Conservation (phyloP, 2,329 filamentous ascomycete species). For the Rhexocercosporidium sp. region DNA sequence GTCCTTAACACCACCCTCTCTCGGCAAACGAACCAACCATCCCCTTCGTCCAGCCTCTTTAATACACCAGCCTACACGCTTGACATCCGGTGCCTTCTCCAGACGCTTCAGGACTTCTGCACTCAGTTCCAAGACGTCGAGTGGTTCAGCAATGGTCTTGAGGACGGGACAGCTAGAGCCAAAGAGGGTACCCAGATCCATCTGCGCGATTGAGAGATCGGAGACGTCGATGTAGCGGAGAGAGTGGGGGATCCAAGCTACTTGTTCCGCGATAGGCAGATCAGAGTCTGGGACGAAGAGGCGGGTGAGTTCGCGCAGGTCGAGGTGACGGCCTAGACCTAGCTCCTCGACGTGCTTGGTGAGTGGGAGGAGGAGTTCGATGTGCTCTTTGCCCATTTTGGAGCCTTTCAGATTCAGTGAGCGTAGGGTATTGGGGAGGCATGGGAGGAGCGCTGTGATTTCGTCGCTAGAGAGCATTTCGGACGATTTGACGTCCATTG, state of each 20-base stretch:
- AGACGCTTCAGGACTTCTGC: constrained; percentile 72
- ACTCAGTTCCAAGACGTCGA: constrained; percentile 78
- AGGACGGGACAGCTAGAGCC: constrained; percentile 60
- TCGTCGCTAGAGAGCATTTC: constrained; percentile 72
- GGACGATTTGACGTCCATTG: constrained; percentile 73
- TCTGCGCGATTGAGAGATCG: constrained; percentile 65
- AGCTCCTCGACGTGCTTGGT: constrained; percentile 79
- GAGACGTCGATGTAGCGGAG: constrained; percentile 80
- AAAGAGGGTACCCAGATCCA: constrained; percentile 62
- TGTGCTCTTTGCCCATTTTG: constrained; percentile 68
- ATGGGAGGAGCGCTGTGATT: constrained; percentile 66
- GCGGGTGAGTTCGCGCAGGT: constrained; percentile 60
- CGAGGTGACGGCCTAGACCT: constrained; percentile 71
- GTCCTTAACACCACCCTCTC: constrained; percentile 46
- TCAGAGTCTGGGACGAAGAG: constrained; percentile 37
- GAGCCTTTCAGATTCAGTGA: constrained; percentile 80
- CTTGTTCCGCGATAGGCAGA: constrained; percentile 39
- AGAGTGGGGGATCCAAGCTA: constrained; percentile 59
- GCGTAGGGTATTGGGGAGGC: constrained; percentile 68
- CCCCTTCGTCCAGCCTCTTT: constrained; percentile 69
- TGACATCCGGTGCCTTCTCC: constrained; percentile 46
- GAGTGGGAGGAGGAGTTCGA: constrained; percentile 66
- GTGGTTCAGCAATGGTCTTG: constrained; percentile 63
- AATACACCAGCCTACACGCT: constrained; percentile 67
- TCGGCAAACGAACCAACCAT: constrained; percentile 64